These are phyloP conservation scores for Pseudopyrenochaeta lycopersici DNA, from an alignment of 2,329 filamentous ascomycete genomes.

Conservation along the genomic window DNA sequence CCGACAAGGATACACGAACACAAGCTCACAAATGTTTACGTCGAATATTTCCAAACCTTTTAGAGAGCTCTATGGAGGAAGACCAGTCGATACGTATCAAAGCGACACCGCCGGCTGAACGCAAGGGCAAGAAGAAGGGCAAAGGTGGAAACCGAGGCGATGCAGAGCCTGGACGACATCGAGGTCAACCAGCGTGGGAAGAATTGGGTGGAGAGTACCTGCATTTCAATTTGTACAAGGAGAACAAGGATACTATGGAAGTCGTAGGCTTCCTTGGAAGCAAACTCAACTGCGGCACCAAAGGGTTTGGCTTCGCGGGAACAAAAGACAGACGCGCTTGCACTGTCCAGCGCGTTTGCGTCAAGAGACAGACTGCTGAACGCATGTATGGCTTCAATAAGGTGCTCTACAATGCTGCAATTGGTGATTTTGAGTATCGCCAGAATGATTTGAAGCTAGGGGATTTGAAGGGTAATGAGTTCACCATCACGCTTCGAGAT, in stretches of 20 bases:
- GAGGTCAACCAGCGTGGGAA: constrained; percentile 62
- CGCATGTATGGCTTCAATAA: constrained; percentile 72
- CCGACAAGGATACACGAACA: constrained; percentile 69
- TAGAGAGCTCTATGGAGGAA: constrained; percentile 80
- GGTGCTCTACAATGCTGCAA: constrained; percentile 65
- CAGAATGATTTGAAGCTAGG: constrained; percentile 79
- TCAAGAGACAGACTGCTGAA: constrained; percentile 66
- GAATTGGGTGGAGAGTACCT: constrained; percentile 81
- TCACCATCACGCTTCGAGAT: constrained; percentile 89
- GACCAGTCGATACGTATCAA: constrained; percentile 72
- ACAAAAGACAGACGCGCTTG: constrained; percentile 91
- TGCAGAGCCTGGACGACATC: constrained; percentile 33
- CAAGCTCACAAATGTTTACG: constrained; percentile 74
- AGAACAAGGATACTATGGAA: constrained; percentile 97
- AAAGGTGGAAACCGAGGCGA: constrained; percentile 33
- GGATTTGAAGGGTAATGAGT: constrained; percentile 88
- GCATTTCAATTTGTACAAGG: constrained; percentile 93
- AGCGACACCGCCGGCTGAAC: constrained; percentile 51
- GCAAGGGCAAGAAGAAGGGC: constrained; percentile 40
- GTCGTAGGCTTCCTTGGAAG: constrained; percentile 79
- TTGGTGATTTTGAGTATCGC: constrained; percentile 85
- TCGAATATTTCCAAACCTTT: constrained; percentile 77
- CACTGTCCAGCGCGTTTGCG: constrained; percentile 83
- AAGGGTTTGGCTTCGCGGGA: constrained; percentile 81
- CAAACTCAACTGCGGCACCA: constrained; percentile 72